Percentiles rank a stretch among this genome's conserved stretches.
Evolutionary conservation across 192 early-diverging fungal species (phyloP).

Genomic region (Thamnidium elegans): DNA sequence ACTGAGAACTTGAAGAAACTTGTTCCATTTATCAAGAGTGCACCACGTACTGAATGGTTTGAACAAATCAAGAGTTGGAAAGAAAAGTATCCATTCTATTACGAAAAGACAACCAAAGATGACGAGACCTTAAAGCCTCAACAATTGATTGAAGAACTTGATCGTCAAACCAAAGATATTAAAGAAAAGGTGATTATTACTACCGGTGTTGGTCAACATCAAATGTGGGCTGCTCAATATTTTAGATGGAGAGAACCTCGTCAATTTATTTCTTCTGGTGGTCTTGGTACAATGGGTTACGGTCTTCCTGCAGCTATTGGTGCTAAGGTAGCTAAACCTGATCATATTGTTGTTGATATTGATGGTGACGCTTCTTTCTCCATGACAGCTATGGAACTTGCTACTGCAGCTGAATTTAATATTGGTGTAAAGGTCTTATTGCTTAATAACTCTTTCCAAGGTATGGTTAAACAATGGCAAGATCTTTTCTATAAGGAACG

Average conservation of each 20-base stretch:
- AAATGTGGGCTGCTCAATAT: conserved; percentile 99
- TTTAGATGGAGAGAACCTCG: conserved; percentile 90
- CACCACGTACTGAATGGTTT: conserved; percentile 82
- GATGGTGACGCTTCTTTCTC: conserved; percentile 98
- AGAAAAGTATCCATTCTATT: conserved; percentile 86
- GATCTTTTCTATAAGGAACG: conserved; percentile 98
- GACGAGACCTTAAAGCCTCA: conserved; percentile 84
- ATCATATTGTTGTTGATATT: conserved; percentile 96
- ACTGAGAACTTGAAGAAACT: conserved; percentile 79
- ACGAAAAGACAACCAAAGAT: conserved; percentile 56
- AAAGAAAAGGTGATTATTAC: conserved; percentile 94
- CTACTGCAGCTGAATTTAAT: conserved; percentile 95
- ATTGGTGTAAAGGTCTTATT: conserved; percentile 96
- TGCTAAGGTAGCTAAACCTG: conserved; percentile 91
- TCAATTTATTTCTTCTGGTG: conserved; percentile 90
- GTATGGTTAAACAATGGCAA: conserved; percentile 94
- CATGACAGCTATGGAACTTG: conserved; percentile 98
- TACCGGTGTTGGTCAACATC: conserved; percentile 98
- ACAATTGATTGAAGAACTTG: conserved; percentile 90
- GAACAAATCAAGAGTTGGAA: conserved; percentile 85
- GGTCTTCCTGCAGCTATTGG: conserved; percentile 96
- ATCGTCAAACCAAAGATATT: conserved; percentile 73
- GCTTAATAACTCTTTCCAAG: conserved; percentile 99
- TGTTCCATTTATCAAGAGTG: conserved; percentile 72
- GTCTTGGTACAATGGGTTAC: conserved; percentile 98